Percentiles rank a stretch among this genome's conserved stretches.
Evolutionary conservation across 1,284 basidiomycete species (phyloP).

Genomic region (Peniophora sp.): DNA sequence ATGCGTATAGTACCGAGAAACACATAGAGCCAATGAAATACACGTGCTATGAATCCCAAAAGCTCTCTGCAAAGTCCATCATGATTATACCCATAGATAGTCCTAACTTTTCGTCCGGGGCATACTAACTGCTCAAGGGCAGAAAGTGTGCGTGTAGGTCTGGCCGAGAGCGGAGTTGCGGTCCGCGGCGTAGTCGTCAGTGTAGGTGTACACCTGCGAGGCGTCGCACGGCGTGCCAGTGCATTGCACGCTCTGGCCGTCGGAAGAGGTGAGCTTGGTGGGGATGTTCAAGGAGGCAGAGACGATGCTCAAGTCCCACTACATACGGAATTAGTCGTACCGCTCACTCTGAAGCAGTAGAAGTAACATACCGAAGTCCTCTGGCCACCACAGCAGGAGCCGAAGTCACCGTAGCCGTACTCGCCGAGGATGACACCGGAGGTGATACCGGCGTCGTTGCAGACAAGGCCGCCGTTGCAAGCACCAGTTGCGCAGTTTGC

Average conservation of each 20-base stretch:
- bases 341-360: too few relatives aligned
- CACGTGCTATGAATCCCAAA: too few relatives aligned
- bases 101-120: too few relatives aligned
- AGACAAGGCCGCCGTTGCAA: neutral
- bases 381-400: slow-evolving; percentile 9
- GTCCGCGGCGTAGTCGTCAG: neutral
- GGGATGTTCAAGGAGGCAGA: slow-evolving; percentile 7
- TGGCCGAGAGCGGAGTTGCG: neutral
- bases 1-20: too few relatives aligned
- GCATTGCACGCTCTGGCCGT: neutral
- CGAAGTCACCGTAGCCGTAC: slow-evolving; percentile 6
- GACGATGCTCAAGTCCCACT: slow-evolving; percentile 10
- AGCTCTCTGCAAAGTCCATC: too few relatives aligned
- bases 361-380: slow-evolving; percentile 5
- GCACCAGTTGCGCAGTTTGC: neutral
- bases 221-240: neutral
- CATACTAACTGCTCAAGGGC: neutral
- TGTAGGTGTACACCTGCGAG: neutral
- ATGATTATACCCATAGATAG: too few relatives aligned
- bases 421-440: neutral
- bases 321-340: too few relatives aligned
- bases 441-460: neutral
- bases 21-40: too few relatives aligned
- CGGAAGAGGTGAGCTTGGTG: slow-evolving; percentile 2
- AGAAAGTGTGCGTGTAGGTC: neutral